Percentiles rank a stretch among this genome's conserved stretches.
Evolutionary conservation across 1,139 yeast genomes (phyloP).

Genomic region (Kodamaea anthophila): DNA sequence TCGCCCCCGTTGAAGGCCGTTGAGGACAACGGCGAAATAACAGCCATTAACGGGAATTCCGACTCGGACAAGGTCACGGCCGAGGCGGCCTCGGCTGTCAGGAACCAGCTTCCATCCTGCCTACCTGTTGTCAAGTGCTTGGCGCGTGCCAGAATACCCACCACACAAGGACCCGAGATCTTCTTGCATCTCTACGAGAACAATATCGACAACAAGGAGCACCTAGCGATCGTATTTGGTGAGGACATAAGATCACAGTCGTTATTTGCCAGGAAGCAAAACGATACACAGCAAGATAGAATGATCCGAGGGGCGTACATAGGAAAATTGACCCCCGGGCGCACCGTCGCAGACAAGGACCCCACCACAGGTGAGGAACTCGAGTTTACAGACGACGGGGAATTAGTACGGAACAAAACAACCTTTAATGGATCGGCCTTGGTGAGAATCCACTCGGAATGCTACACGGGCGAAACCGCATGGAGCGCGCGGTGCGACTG

Average conservation of each 20-base stretch:
- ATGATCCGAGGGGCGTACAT: conserved; percentile 97
- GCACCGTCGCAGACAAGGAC: conserved; percentile 64
- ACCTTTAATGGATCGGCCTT: conserved; percentile 46
- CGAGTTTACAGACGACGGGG: conserved; percentile 45
- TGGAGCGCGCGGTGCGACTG: conserved; percentile 99
- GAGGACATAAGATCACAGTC: conserved; percentile 79
- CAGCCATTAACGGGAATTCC: conserved; percentile 1
- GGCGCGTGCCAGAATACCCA: conserved; percentile 89
- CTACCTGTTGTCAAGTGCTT: conserved; percentile 80
- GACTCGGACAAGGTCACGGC: conserved; percentile 1
- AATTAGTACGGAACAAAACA: conserved; percentile 35
- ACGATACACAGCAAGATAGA: conserved; percentile 84
- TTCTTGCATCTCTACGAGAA: conserved; percentile 86
- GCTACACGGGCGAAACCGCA: conserved; percentile 98
- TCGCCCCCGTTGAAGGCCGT: conserved; percentile 34
- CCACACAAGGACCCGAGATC: conserved; percentile 89
- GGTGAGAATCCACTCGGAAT: conserved; percentile 87
- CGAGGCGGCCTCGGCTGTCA: conserved; percentile 13
- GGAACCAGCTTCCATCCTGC: conserved; percentile 16
- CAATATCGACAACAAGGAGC: conserved; percentile 85
- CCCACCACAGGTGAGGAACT: conserved; percentile 34
- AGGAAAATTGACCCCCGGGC: conserved; percentile 84
- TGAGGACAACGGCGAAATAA: conserved; percentile 3
- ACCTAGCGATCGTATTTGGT: conserved; percentile 94
- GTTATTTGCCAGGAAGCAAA: conserved; percentile 52